Evolutionary conservation across 352 stramenopile genomes (phyloP).

Genomic region (Bremia lactucae): DNA sequence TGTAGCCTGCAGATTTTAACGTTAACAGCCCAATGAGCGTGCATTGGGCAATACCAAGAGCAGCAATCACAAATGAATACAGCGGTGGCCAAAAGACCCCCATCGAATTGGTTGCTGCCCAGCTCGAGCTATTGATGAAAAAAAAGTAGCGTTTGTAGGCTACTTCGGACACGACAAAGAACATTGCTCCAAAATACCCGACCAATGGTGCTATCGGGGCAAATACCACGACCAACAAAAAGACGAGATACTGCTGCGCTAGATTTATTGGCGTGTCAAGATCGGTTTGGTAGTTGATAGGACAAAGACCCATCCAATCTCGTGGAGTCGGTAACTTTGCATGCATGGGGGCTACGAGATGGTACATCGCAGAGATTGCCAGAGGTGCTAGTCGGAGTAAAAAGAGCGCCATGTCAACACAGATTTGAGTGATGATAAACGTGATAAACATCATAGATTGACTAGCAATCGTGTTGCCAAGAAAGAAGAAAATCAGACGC

Average conservation of each 20-base stretch:
- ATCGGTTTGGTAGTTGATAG: constrained; percentile 39
- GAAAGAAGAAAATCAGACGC: constrained; percentile 50
- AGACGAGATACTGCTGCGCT: constrained; percentile 60
- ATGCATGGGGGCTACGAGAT: constrained; percentile 39
- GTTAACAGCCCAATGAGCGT: constrained; percentile 60
- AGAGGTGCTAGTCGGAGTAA: constrained; percentile 48
- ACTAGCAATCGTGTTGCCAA: constrained; percentile 57
- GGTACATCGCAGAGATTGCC: constrained; percentile 32
- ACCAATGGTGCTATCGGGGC: constrained; percentile 64
- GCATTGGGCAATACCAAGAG: constrained; percentile 47
- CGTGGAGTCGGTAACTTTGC: constrained; percentile 30
- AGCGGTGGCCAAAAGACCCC: constrained; percentile 59
- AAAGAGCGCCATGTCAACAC: constrained; percentile 46
- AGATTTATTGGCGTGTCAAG: constrained; percentile 50
- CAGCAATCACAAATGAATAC: constrained; percentile 53
- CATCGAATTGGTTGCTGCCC: constrained; percentile 45
- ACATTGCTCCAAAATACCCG: constrained; percentile 44
- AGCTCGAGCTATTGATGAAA: constrained; percentile 51
- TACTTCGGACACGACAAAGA: constrained; percentile 56
- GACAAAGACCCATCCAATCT: constrained; percentile 46
- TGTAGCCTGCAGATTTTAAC: constrained; percentile 44
- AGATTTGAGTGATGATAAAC: constrained; percentile 67
- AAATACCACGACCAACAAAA: constrained; percentile 65
- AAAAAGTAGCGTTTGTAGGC: constrained; percentile 63
- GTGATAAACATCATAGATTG: constrained; percentile 78